Percentiles rank a stretch among this genome's conserved stretches.
phyloP scores from a whole-genome alignment of 345 rosid species.

The Eucalyptus cloeziana region DNA sequence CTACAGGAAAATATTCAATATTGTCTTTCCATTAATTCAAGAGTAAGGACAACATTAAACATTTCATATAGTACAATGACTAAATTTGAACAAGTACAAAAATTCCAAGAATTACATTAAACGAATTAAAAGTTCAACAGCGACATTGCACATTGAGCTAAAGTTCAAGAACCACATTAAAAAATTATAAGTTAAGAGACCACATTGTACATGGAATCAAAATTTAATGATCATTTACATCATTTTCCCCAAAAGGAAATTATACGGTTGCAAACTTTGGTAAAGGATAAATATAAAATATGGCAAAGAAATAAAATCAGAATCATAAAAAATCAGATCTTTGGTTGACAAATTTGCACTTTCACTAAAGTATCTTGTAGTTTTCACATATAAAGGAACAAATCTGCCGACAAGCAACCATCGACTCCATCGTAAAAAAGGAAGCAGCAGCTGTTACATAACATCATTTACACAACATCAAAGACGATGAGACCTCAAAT shows the following conservation, averaged over 20 bases:
- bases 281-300: neutral
- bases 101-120: too few relatives aligned
- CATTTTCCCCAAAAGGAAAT: neutral
- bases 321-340: neutral
- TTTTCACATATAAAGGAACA: neutral
- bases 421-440: neutral
- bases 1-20: rapidly evolving
- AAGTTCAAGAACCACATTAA: neutral
- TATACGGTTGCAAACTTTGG: neutral
- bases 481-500: neutral
- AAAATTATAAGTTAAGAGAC: too few relatives aligned
- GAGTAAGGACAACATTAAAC: neutral
- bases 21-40: too few relatives aligned
- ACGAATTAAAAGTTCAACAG: too few relatives aligned
- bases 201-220: rapidly evolving
- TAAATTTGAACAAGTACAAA: too few relatives aligned
- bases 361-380: neutral
- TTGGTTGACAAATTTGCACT: neutral
- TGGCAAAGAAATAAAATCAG: neutral
- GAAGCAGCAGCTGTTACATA: neutral
- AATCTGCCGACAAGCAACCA: neutral
- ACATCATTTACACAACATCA: neutral
- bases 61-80: neutral
- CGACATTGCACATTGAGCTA: rapidly evolving
- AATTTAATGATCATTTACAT: too few relatives aligned